Evolutionary conservation across 352 stramenopile species (phyloP), one percentile per base, ranked within the genome.

Genomic region (Phytopythium montanum): DNA sequence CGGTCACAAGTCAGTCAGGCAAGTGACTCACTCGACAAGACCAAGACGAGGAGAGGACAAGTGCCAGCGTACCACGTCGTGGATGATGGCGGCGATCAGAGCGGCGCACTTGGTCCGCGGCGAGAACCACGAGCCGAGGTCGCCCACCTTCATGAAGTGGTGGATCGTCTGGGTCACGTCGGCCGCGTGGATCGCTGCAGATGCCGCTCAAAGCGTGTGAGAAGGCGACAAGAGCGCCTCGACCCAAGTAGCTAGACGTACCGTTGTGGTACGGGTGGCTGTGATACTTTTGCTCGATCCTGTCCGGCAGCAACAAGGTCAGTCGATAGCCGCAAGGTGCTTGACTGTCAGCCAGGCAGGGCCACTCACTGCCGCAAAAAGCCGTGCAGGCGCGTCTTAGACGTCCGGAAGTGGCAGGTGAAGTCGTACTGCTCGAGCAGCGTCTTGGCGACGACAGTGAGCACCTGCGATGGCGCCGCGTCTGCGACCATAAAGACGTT

Each of bases 191-290:
- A 89, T 74, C 16, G 80, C 83, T 92, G 52, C 31, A 66, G 19
- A 28, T 3, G 3, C 54, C 33, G 19, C 29, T 54, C 6, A 34
- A 1, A 53, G 18, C 23, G 51, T 0, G 14, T 41, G 42, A 23
- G 18, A 34, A n/a, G 33, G 28, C 25, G 23, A 31, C 1, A 4
- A n/a, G 36, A 19, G 21, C 10, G 26, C 10, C 26, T 54, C 6
- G 7, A 7, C 7, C 1, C 23, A 39, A 21, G 18, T 8, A 0
- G 49, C 7, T 29, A 2, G 21, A 46, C 51, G 26, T 75, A 88
- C 81, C 76, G 60, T 96, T 96, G 62, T 96, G 88, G 63, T 96
- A 96, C 16, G 88, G 85, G 45, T 94, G 78, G 23, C 58, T 62
- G 54, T 83, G 68, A 69, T 94, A 94, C 41, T 79, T 76, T 44